phyloP scores from a whole-genome alignment of 176 grass and related monocot genomes.

The Triticum dicoccoides region DNA sequence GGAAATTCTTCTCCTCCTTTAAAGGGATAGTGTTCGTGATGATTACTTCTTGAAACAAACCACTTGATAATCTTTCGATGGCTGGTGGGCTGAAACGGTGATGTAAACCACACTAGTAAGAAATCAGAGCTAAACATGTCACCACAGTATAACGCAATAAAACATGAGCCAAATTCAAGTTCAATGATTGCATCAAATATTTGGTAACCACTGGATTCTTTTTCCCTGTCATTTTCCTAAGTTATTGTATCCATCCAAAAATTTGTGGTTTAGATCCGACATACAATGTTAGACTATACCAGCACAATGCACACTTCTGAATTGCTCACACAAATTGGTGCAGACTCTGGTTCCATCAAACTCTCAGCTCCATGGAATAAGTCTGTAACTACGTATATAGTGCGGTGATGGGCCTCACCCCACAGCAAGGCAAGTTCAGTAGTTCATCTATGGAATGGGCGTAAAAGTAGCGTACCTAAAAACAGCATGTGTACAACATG shows the following conservation, averaged over 20 bases:
- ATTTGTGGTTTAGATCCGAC: neutral
- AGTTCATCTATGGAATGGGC: slow-evolving; percentile 1
- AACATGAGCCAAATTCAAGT: neutral
- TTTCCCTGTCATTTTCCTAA: neutral
- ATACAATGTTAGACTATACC: neutral
- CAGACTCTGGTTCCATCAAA: neutral
- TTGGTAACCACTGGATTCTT: neutral
- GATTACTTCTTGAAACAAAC: slow-evolving; percentile 97
- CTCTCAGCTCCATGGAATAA: neutral
- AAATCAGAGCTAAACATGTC: neutral
- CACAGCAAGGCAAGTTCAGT: neutral
- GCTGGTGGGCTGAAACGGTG: slow-evolving; percentile 74
- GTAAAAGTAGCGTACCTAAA: slow-evolving; percentile 62
- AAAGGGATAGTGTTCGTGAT: slow-evolving; percentile 93
- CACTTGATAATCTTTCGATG: slow-evolving; percentile 91
- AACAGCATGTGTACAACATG: slow-evolving; percentile 98
- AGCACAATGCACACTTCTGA: neutral
- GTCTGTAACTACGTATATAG: neutral
- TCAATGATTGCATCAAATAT: neutral
- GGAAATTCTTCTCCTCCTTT: slow-evolving; percentile 76
- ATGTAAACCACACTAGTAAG: slow-evolving; percentile 11
- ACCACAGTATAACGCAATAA: neutral
- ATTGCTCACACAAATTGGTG: neutral
- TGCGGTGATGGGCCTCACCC: neutral
- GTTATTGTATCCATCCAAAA: neutral